phyloP scores from a whole-genome alignment of 2,329 filamentous ascomycete genomes.

The Colletotrichum salicis region DNA sequence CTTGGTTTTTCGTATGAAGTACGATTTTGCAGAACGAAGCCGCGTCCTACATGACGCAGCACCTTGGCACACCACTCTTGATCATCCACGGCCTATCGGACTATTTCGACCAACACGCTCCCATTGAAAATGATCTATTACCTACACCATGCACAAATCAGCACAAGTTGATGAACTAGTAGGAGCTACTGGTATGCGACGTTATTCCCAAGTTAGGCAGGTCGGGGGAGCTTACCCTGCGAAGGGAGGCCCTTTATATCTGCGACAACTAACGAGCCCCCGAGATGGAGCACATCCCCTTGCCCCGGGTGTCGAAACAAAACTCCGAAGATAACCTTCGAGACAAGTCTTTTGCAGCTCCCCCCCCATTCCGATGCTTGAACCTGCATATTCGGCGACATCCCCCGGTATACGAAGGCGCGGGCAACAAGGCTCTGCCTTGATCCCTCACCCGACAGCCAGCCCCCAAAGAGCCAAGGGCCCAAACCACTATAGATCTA shows the following conservation, averaged over 20 bases:
- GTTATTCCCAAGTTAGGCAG: conserved; percentile 21
- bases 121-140: not conserved
- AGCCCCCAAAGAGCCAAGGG: not conserved
- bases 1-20: not conserved
- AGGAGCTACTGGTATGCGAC: not conserved
- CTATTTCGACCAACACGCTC: not conserved
- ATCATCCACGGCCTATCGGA: not conserved
- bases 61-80: not conserved
- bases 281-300: not conserved
- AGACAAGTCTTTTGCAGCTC: conserved; percentile 3
- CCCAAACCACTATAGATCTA: conserved; percentile 3
- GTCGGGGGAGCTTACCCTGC: not conserved
- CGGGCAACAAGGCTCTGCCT: not conserved
- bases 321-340: conserved; percentile 32
- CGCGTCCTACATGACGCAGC: not conserved
- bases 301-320: conserved; percentile 21
- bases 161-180: not conserved
- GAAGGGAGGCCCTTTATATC: conserved; percentile 9
- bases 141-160: conserved; percentile 3
- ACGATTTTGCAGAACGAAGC: not conserved
- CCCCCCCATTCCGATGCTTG: conserved; percentile 17
- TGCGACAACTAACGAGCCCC: conserved; percentile 21
- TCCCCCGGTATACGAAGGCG: conserved; percentile 3
- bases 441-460: not conserved
- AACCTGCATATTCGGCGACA: conserved; percentile 19